Percentiles rank a stretch among this genome's conserved stretches.
Evolutionary conservation across 2,329 filamentous ascomycete species (phyloP).

Genomic region (Paramyrothecium roridum): DNA sequence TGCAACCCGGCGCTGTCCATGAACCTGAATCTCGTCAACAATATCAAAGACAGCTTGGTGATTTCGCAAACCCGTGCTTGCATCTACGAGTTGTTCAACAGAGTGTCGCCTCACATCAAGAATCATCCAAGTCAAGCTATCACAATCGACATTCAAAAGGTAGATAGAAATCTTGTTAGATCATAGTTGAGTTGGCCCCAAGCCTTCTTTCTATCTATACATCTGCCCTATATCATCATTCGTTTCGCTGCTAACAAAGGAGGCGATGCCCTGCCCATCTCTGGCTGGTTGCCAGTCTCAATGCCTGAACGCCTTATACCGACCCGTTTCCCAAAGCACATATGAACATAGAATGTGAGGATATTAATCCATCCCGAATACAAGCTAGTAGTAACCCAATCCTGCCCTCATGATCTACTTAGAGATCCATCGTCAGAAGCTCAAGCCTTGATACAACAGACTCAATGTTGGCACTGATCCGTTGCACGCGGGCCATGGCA

Average conservation of each 20-base stretch:
- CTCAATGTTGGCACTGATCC: conserved; percentile 38
- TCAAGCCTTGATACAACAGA: conserved; percentile 33
- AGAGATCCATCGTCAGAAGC: conserved; percentile 31
- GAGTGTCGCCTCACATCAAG: too few species aligned
- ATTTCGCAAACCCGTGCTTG: too few species aligned
- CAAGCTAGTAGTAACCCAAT: not conserved
- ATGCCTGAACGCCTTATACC: not conserved
- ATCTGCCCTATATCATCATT: not conserved
- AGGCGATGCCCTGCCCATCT: not conserved
- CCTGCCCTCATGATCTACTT: conserved; percentile 4
- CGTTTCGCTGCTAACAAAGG: not conserved
- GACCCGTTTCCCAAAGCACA: not conserved
- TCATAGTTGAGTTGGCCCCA: not conserved
- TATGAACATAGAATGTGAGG: not conserved
- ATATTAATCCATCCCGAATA: not conserved
- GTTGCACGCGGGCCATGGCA: conserved; percentile 48
- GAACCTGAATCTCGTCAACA: too few species aligned
- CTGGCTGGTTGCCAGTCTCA: not conserved
- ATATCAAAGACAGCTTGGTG: too few species aligned
- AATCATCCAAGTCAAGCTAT: too few species aligned
- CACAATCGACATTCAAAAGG: too few species aligned
- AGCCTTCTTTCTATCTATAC: not conserved
- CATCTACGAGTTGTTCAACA: too few species aligned
- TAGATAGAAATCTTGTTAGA: not conserved
- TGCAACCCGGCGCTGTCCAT: too few species aligned